A percentile compares a stretch with the other conserved stretches of the same genome.
Conservation (phyloP, 1,139 yeast species). For the Hansenula lynferdii region DNA sequence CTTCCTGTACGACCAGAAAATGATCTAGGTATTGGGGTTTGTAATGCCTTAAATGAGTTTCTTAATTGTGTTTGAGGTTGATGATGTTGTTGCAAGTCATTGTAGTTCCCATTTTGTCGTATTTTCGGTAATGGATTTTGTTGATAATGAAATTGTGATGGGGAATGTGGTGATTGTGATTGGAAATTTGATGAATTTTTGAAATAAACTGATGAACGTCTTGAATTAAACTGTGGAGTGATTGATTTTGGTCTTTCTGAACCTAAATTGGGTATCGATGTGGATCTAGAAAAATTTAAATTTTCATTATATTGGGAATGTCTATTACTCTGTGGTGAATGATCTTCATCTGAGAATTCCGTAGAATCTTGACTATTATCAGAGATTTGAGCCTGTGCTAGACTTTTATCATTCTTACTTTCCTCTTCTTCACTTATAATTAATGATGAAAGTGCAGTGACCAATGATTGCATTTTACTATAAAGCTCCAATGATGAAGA, state of each 20-base stretch:
- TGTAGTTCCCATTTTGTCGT: neutral
- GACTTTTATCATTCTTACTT: neutral
- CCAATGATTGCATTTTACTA: constrained; percentile 25
- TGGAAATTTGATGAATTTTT: neutral
- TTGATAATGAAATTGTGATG: neutral
- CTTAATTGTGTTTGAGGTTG: neutral
- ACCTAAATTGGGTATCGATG: neutral
- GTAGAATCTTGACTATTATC: neutral
- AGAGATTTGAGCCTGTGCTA: neutral
- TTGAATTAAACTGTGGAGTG: neutral
- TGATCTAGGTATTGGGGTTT: constrained; percentile 17
- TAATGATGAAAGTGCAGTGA: constrained; percentile 24
- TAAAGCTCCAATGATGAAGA: constrained; percentile 20
- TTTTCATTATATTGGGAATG: too few species aligned
- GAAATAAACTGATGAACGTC: neutral
- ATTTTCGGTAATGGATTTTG: neutral
- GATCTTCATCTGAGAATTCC: constrained; percentile 17
- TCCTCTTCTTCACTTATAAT: constrained; percentile 22
- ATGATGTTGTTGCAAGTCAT: neutral
- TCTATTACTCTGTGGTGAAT: neutral
- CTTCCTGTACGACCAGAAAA: constrained; percentile 8
- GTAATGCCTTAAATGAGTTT: constrained; percentile 8
- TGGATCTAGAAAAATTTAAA: neutral
- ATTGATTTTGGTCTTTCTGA: neutral
- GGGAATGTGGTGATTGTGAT: neutral